phyloP scores from a whole-genome alignment of 805 yeast genomes.

The Hanseniaspora taiwanica region DNA sequence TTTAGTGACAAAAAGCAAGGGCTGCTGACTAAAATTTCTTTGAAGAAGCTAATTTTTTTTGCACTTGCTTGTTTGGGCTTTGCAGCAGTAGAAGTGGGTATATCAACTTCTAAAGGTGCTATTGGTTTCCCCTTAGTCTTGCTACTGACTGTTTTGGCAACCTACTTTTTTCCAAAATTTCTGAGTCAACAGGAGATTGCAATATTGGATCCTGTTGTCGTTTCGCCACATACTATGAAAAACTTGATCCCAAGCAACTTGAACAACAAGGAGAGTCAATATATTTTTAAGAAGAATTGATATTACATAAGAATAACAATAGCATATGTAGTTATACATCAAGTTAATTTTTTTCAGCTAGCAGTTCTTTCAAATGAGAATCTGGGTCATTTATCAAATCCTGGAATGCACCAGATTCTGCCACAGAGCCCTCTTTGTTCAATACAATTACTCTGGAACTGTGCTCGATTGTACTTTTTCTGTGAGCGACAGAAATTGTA shows the following conservation, averaged over 20 bases:
- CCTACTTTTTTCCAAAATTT: constrained; percentile 47
- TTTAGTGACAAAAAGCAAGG: constrained; percentile 40
- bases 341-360: constrained; percentile 17
- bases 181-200: constrained; percentile 50
- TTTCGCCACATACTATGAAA: constrained; percentile 40
- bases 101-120: constrained; percentile 79
- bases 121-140: constrained; percentile 88
- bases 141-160: constrained; percentile 47
- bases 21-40: constrained; percentile 23
- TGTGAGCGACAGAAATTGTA: constrained; percentile 81
- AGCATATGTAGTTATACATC: no score
- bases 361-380: constrained; percentile 24
- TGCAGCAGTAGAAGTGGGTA: constrained; percentile 69
- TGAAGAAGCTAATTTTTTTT: constrained; percentile 35
- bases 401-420: constrained; percentile 52
- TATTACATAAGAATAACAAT: no score
- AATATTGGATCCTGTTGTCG: constrained; percentile 53
- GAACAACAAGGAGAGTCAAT: not conserved
- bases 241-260: constrained; percentile 25
- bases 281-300: no score
- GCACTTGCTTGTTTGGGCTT: constrained; percentile 49
- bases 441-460: constrained; percentile 73
- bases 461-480: constrained; percentile 75
- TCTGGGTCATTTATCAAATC: constrained; percentile 31
- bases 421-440: constrained; percentile 59